Percentiles rank a stretch among this genome's conserved stretches.
Evolutionary conservation across 2,329 filamentous ascomycete genomes (phyloP).

Genomic region (Paraphoma sp.): DNA sequence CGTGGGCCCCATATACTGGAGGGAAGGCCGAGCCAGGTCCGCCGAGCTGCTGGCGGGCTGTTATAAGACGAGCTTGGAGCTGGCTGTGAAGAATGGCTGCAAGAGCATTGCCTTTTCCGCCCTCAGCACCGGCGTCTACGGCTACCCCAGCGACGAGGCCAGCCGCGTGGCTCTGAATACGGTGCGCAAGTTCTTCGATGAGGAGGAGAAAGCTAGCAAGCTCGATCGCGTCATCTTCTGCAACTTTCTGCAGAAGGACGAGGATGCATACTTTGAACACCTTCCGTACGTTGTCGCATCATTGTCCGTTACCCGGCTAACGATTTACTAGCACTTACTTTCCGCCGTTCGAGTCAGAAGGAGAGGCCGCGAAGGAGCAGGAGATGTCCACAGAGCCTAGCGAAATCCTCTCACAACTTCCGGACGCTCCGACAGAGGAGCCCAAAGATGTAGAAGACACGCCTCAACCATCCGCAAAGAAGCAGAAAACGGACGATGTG

Average conservation of each 20-base stretch:
- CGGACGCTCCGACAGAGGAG: conserved; percentile 57
- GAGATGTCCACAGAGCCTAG: conserved; percentile 38
- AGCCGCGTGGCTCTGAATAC: conserved; percentile 73
- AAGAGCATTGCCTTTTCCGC: conserved; percentile 81
- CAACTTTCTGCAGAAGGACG: conserved; percentile 80
- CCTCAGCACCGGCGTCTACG: conserved; percentile 89
- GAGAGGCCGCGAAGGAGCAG: conserved; percentile 11
- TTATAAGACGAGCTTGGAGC: conserved; percentile 73
- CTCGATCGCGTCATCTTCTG: conserved; percentile 84
- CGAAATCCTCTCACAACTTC: conserved; percentile 52
- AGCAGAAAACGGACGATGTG: conserved; percentile 49
- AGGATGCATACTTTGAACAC: conserved; percentile 70
- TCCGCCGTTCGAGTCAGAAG: conserved; percentile 32
- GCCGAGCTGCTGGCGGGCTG: conserved; percentile 62
- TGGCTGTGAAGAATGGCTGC: conserved; percentile 73
- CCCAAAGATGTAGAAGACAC: conserved; percentile 53
- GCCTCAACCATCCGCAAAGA: conserved; percentile 50
- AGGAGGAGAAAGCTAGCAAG: conserved; percentile 52
- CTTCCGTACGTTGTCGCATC: conserved; percentile 71
- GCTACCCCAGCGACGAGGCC: conserved; percentile 78
- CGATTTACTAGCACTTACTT: conserved; percentile 40
- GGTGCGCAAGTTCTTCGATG: conserved; percentile 62
- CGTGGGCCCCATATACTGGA: conserved; percentile 80
- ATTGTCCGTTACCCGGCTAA: conserved; percentile 1
- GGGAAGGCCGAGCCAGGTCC: conserved; percentile 47